phyloP scores from a whole-genome alignment of 768 basidiomycete species.

The Auricularia auricula-judae region DNA sequence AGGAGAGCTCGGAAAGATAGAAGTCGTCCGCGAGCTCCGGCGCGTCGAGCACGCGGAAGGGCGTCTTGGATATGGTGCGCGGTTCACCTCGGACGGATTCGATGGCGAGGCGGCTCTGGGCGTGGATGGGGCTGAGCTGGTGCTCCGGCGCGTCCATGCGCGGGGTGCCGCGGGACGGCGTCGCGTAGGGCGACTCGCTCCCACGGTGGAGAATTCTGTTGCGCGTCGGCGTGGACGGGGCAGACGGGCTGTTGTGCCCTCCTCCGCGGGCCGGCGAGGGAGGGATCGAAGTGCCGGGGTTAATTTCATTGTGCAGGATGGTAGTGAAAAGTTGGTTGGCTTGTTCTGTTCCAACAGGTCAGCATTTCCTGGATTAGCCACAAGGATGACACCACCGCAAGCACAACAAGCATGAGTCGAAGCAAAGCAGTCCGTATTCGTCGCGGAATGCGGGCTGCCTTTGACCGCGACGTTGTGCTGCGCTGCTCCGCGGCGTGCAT shows the following conservation, averaged over 20 bases:
- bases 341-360: too few relatives aligned
- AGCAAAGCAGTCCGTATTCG: too few relatives aligned
- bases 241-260: constrained; percentile 25
- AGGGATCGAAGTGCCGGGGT: too few relatives aligned
- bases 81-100: constrained; percentile 74
- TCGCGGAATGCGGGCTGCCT: too few relatives aligned
- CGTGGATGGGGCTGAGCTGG: constrained; percentile 80
- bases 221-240: constrained; percentile 43
- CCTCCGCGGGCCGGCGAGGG: too few relatives aligned
- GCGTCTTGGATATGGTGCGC: constrained; percentile 83
- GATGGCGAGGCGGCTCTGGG: constrained; percentile 70
- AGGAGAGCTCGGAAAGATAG: constrained; percentile 95
- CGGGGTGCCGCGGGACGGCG: constrained; percentile 27
- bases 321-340: too few relatives aligned
- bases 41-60: constrained; percentile 93
- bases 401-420: too few relatives aligned
- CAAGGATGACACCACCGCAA: too few relatives aligned
- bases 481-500: constrained; percentile 6
- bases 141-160: constrained; percentile 81
- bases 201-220: constrained; percentile 29
- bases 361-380: too few relatives aligned
- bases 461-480: not conserved
- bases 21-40: constrained; percentile 97
- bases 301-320: too few relatives aligned
- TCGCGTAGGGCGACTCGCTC: constrained; percentile 33